Evolutionary conservation across 495 filamentous ascomycete species (phyloP).

Genomic region (Ascodesmis nigricans): DNA sequence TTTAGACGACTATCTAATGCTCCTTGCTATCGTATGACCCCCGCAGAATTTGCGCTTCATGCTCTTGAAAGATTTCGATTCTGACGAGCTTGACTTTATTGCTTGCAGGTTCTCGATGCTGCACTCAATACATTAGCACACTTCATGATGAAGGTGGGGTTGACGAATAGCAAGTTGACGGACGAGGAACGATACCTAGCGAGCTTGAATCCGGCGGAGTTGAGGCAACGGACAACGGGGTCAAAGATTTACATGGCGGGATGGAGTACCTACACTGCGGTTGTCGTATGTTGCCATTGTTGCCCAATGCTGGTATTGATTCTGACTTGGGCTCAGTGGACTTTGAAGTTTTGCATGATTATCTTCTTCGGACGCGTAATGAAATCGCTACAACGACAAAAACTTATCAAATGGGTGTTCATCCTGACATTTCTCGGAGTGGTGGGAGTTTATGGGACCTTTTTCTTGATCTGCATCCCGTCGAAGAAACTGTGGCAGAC

Average conservation of each 20-base stretch:
- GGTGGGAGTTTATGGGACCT: slow-evolving; percentile 28
- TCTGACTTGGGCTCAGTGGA: too few relatives aligned
- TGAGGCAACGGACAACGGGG: too few relatives aligned
- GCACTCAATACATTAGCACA: too few relatives aligned
- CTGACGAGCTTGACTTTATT: too few relatives aligned
- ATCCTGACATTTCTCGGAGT: too few relatives aligned
- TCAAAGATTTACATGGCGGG: slow-evolving; percentile 35
- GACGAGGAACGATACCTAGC: slow-evolving; percentile 27
- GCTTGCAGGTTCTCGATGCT: too few relatives aligned
- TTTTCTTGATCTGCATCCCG: slow-evolving; percentile 27
- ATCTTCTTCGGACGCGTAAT: slow-evolving; percentile 36
- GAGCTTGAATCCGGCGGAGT: too few relatives aligned
- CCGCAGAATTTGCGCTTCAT: neutral
- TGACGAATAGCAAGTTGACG: slow-evolving; percentile 37
- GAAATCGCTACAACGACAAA: slow-evolving; percentile 28
- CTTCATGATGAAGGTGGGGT: too few relatives aligned
- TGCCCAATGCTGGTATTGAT: too few relatives aligned
- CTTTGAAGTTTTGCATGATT: slow-evolving; percentile 35
- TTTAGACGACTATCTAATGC: slow-evolving; percentile 39
- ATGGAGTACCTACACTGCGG: slow-evolving; percentile 33
- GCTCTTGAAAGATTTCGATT: too few relatives aligned
- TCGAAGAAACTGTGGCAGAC: slow-evolving; percentile 38
- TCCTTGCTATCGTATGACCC: slow-evolving; percentile 31
- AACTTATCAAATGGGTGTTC: slow-evolving; percentile 26
- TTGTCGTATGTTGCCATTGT: too few relatives aligned